Evolutionary conservation across 805 yeast species (phyloP).

Genomic region (Debaryomyces prosopidis): DNA sequence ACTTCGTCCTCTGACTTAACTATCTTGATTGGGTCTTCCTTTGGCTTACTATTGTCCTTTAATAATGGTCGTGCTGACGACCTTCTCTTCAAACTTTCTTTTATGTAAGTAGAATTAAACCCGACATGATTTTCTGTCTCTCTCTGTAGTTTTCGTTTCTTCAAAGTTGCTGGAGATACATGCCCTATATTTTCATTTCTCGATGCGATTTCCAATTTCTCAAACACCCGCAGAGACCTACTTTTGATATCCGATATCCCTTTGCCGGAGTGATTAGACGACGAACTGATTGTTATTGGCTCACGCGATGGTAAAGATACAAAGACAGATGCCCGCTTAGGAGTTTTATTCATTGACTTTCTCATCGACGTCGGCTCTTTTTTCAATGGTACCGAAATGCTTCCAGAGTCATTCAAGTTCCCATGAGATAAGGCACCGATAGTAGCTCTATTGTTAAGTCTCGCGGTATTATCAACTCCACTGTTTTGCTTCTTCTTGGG

Average conservation of each 20-base stretch:
- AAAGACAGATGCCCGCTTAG: conserved; percentile 33
- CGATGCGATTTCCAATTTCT: conserved; percentile 13
- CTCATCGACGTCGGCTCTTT: background rate
- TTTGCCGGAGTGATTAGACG: conserved; percentile 5
- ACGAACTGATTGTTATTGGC: conserved; percentile 30
- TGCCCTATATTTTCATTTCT: conserved; percentile 5
- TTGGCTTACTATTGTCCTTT: background rate
- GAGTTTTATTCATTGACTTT: conserved; percentile 18
- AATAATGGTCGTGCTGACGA: background rate
- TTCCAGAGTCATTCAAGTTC: background rate
- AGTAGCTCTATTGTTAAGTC: background rate
- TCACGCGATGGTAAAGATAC: conserved; percentile 40
- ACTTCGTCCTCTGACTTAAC: background rate
- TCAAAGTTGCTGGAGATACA: background rate
- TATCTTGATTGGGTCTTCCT: background rate
- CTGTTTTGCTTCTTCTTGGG: background rate
- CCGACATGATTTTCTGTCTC: background rate
- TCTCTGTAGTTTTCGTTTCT: background rate
- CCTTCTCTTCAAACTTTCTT: conserved; percentile 5
- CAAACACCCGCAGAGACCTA: conserved; percentile 19
- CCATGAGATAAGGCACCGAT: background rate
- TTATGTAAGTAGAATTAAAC: conserved; percentile 3
- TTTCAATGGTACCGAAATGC: background rate
- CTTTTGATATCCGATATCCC: background rate
- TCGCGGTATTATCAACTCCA: background rate